Percentiles rank a stretch among this genome's conserved stretches.
Evolutionary conservation across 192 early-diverging fungal genomes (phyloP).

Genomic region (Helicostylum pulchrum): DNA sequence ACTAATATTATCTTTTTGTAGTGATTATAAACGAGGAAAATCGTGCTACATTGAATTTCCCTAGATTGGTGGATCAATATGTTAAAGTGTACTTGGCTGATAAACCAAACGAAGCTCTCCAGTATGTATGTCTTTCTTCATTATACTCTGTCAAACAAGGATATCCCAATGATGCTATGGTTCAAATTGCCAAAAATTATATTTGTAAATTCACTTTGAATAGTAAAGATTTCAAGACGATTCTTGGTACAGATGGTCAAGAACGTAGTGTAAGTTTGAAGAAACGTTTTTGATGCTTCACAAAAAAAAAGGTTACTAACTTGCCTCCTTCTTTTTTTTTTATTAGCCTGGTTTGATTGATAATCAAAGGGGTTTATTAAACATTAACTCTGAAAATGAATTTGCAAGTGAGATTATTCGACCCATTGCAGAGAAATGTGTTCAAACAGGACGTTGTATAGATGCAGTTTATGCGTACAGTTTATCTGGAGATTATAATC

Average conservation of each 20-base stretch:
- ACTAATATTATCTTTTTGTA: background rate
- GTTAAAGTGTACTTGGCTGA: background rate
- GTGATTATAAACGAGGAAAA: constrained; percentile 10
- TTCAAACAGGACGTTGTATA: constrained; percentile 60
- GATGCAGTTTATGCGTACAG: constrained; percentile 79
- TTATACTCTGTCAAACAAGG: constrained; percentile 44
- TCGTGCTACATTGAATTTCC: constrained; percentile 46
- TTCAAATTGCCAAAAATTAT: constrained; percentile 45
- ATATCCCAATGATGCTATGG: constrained; percentile 44
- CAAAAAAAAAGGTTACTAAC: background rate
- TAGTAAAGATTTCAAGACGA: constrained; percentile 52
- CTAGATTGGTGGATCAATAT: constrained; percentile 43
- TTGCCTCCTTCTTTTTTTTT: background rate
- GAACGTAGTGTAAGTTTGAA: constrained; percentile 46
- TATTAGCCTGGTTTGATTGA: constrained; percentile 61
- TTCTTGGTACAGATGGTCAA: constrained; percentile 44
- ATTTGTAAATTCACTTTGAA: constrained; percentile 63
- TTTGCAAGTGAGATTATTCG: constrained; percentile 64
- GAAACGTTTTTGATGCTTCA: constrained; percentile 29
- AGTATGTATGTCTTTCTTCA: constrained; percentile 61
- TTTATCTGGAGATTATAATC: constrained; percentile 55
- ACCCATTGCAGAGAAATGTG: constrained; percentile 68
- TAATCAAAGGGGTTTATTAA: constrained; percentile 59
- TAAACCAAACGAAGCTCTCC: constrained; percentile 54
- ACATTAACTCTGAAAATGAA: constrained; percentile 53